Evolutionary conservation across 306 rosid genomes (phyloP), one percentile per base, ranked within the genome.

Genomic region (Cicer yamashitae): DNA sequence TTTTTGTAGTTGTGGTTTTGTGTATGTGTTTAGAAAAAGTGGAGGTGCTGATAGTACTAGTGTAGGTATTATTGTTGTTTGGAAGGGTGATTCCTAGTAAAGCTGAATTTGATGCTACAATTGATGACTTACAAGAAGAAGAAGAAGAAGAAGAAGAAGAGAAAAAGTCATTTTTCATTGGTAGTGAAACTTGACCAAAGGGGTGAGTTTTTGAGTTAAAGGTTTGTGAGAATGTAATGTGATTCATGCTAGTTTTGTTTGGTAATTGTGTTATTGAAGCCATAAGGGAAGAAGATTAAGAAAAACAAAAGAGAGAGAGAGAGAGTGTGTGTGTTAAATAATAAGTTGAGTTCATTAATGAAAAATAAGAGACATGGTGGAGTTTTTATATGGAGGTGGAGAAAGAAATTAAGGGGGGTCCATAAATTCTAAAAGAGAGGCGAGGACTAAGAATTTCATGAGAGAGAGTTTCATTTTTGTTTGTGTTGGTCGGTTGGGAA

Each of bases 131-230:
- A 7, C 17, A 15, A 3, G 68, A 39, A 0, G 81, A 57, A 46
- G 75, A 48, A 25, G 4, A 25, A 30, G 34, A 30, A 30, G 34
- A 30, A 51, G 76, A 50, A 4, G 37, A 30, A 4, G 37, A 30
- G 3, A 0, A 30, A 13, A 72, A 7, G 30, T 80, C 44, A 0
- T 48, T 22, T 62, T 48, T 81, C 0, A 34, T 78, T 3, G 93
- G 91, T 11, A 91, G 22, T 0, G 79, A 87, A 14, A 83, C 83
- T 43, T 87, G 90, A 34, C 89, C 92, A 30, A 86, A 87, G 11
- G 89, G 87, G 22, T 79, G 89, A 11, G 82, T 79, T 56, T 58
- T 67, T 12, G 90, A 69, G 7, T 59, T 62, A 14, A 58, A 60
- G 59, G 37, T 87, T 52, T 83, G 77, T 2, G 88, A 81, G 68